These are phyloP conservation scores for Delphinella strobiligena DNA, from an alignment of 2,329 filamentous ascomycete species.

Conservation along the genomic window DNA sequence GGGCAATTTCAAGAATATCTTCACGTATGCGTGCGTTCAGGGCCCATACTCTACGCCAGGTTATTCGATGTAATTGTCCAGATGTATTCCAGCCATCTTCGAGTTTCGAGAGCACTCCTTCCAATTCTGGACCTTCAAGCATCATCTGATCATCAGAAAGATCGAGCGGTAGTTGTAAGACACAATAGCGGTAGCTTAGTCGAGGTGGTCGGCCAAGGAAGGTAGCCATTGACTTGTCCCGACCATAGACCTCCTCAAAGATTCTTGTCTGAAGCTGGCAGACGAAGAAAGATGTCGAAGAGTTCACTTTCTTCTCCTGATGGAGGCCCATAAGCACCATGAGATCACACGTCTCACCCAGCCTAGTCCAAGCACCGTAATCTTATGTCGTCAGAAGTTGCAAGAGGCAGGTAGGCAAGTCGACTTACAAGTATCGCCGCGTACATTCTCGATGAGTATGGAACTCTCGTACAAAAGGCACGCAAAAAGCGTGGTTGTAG, in stretches of 20 bases:
- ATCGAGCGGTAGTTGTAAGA: slow-evolving; percentile 43
- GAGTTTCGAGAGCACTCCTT: slow-evolving; percentile 26
- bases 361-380: slow-evolving; percentile 18
- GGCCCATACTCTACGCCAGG: slow-evolving; percentile 34
- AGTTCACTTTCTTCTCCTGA: slow-evolving; percentile 19
- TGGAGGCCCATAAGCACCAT: slow-evolving; percentile 23
- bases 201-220: slow-evolving; percentile 15
- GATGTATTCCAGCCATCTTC: slow-evolving; percentile 44
- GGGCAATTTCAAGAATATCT: slow-evolving; percentile 46
- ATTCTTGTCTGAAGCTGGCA: slow-evolving; percentile 20
- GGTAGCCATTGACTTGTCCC: slow-evolving; percentile 21
- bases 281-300: slow-evolving; percentile 22
- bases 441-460: slow-evolving; percentile 19
- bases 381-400: not conserved
- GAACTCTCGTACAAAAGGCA: slow-evolving; percentile 22
- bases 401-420: not conserved
- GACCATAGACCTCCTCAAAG: slow-evolving; percentile 21
- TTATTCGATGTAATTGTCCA: slow-evolving; percentile 32
- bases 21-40: slow-evolving; percentile 42
- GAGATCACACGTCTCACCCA: slow-evolving; percentile 22
- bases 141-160: slow-evolving; percentile 39
- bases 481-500: slow-evolving; percentile 21
- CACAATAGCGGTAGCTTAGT: slow-evolving; percentile 36
- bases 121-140: slow-evolving; percentile 29
- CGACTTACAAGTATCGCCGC: slow-evolving; percentile 16